Evolutionary conservation across 768 basidiomycete species (phyloP).

Genomic region (Lepiota venenata): DNA sequence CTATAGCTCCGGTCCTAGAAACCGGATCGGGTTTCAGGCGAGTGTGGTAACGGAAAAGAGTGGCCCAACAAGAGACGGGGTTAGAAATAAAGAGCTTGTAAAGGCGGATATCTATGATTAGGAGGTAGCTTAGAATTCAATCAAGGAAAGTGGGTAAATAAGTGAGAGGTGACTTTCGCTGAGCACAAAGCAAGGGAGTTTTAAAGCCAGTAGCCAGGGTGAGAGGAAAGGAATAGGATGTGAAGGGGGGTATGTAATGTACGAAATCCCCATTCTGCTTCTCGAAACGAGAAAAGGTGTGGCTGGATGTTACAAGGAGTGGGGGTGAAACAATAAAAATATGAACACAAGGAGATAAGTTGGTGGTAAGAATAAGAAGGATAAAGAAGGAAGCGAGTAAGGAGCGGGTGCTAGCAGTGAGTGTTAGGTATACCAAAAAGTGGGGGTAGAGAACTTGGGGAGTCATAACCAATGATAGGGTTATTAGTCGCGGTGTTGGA

Average conservation of each 20-base stretch:
- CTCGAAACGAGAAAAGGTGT: background rate
- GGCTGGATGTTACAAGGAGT: conserved; percentile 4
- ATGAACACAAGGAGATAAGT: background rate
- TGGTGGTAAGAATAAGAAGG: background rate
- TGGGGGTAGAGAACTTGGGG: conserved; percentile 2
- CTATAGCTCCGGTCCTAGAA: too few relatives aligned
- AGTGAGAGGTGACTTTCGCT: background rate
- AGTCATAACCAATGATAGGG: background rate
- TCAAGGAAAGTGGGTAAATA: background rate
- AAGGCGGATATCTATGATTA: background rate
- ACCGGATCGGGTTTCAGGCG: too few relatives aligned
- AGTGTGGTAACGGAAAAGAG: too few relatives aligned
- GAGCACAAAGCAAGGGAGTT: background rate
- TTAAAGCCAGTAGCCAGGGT: conserved; percentile 13
- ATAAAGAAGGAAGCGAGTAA: background rate
- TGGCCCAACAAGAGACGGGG: conserved; percentile 2
- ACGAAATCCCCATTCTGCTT: background rate
- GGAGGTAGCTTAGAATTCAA: background rate
- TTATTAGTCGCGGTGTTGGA: background rate
- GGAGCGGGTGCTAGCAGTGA: background rate
- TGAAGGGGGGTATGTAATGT: background rate
- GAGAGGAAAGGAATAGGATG: conserved; percentile 3
- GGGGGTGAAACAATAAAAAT: background rate
- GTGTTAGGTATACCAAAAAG: conserved; percentile 8
- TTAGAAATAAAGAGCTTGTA: conserved; percentile 22